Conservation (phyloP, 495 filamentous ascomycete genomes). For the Aspergillus cavernicola region DNA sequence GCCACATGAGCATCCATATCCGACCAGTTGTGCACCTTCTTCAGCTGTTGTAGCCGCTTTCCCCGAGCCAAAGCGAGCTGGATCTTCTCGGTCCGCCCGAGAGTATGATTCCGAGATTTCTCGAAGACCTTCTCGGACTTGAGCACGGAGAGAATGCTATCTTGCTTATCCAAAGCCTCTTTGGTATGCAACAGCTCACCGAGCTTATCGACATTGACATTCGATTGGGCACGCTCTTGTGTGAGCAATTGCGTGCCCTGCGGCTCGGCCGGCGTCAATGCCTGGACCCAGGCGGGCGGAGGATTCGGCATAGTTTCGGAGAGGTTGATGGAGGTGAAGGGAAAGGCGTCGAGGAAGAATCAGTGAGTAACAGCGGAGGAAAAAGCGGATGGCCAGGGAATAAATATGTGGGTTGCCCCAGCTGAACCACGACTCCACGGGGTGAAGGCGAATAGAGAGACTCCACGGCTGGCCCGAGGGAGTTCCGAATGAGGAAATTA, state of each 20-base stretch:
- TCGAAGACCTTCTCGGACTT: constrained; percentile 61
- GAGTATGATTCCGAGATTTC: constrained; percentile 65
- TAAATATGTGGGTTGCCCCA: constrained; percentile 6
- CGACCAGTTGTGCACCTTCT: constrained; percentile 59
- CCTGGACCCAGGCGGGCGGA: constrained; percentile 61
- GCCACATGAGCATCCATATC: constrained; percentile 57
- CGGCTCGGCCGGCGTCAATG: constrained; percentile 56
- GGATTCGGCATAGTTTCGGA: constrained; percentile 18
- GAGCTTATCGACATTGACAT: constrained; percentile 54
- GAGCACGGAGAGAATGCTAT: constrained; percentile 51
- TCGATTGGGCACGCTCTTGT: constrained; percentile 57
- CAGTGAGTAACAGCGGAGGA: neutral
- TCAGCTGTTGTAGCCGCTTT: constrained; percentile 63
- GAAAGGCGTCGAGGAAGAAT: constrained; percentile 3
- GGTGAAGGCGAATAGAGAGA: too few species aligned
- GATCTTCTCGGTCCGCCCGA: constrained; percentile 61
- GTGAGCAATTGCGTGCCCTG: constrained; percentile 58
- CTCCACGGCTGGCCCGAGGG: constrained; percentile 17
- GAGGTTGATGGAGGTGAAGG: neutral
- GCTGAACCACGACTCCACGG: constrained; percentile 6
- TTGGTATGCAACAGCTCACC: constrained; percentile 60
- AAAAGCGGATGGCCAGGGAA: neutral
- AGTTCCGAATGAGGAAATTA: constrained; percentile 18
- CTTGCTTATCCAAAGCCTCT: constrained; percentile 50
- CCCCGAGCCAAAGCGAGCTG: constrained; percentile 57